phyloP scores from a whole-genome alignment of 495 filamentous ascomycete species.

The Lophium mytilinum region DNA sequence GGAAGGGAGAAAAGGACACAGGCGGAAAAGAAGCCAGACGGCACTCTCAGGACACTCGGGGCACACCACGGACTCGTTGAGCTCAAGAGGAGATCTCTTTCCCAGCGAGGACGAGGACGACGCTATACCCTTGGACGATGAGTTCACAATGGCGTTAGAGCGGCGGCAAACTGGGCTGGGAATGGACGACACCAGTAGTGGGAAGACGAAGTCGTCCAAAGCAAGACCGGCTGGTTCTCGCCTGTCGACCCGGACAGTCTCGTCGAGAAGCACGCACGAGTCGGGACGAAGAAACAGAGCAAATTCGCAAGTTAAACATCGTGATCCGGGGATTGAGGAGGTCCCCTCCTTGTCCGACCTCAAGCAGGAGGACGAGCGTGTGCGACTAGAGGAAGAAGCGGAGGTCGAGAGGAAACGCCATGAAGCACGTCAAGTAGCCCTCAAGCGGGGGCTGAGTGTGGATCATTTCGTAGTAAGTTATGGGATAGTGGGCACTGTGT shows the following conservation, averaged over 20 bases:
- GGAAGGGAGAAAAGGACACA: conserved; percentile 35
- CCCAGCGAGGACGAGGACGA: conserved; percentile 87
- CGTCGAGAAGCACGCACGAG: conserved; percentile 31
- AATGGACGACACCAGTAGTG: conserved; percentile 63
- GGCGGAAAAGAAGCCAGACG: conserved; percentile 68
- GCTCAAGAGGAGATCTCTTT: conserved; percentile 89
- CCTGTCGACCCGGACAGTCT: conserved; percentile 28
- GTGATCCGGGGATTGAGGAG: conserved; percentile 27
- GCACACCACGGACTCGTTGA: conserved; percentile 76
- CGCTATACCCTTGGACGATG: conserved; percentile 86
- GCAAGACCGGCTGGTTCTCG: conserved; percentile 31
- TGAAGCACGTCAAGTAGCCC: conserved; percentile 64
- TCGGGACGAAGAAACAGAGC: conserved; percentile 22
- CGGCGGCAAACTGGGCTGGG: conserved; percentile 49
- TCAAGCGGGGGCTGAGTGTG: conserved; percentile 53
- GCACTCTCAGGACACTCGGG: conserved; percentile 70
- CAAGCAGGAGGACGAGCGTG: conserved; percentile 65
- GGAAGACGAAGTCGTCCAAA: conserved; percentile 44
- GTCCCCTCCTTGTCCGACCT: conserved; percentile 62
- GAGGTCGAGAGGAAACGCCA: conserved; percentile 60
- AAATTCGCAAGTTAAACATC: conserved; percentile 6
- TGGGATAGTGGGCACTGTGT: not conserved
- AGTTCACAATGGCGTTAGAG: conserved; percentile 74
- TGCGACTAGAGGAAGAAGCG: conserved; percentile 59
- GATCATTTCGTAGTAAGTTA: not conserved